Conservation (phyloP, 306 rosid species). For the Vachellia pachyceras region DNA sequence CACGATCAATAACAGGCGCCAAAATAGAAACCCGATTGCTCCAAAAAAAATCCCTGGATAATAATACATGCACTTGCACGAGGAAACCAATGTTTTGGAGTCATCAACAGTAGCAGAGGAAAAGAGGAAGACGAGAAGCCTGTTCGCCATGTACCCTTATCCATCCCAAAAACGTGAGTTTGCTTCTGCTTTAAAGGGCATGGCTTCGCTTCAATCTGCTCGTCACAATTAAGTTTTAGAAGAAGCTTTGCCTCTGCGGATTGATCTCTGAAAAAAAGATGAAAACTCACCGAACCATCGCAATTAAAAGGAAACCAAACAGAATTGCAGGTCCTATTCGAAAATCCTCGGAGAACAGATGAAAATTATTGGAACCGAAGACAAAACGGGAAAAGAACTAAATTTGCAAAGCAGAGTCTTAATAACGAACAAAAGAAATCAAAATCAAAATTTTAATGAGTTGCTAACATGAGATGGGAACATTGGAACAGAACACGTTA, state of each 20-base stretch:
- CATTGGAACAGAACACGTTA: neutral
- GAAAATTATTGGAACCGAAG: neutral
- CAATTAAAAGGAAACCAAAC: neutral
- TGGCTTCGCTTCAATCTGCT: conserved; percentile 43
- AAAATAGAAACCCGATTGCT: conserved; percentile 39
- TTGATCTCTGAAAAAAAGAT: conserved; percentile 34
- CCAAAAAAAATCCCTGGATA: neutral
- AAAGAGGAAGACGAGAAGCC: conserved; percentile 43
- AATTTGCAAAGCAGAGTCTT: neutral
- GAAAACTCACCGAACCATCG: conserved; percentile 7
- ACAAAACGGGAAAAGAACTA: neutral
- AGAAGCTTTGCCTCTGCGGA: conserved; percentile 46
- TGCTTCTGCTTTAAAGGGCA: conserved; percentile 34
- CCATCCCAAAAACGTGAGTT: conserved; percentile 47
- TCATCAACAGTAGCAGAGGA: neutral
- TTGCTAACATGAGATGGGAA: neutral
- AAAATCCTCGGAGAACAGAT: neutral
- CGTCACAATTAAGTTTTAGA: conserved; percentile 31
- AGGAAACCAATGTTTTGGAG: conserved; percentile 30
- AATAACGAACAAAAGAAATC: too few relatives aligned
- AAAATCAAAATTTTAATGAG: neutral
- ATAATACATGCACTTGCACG: conserved; percentile 11
- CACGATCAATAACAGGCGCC: conserved; percentile 24
- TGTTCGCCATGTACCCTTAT: conserved; percentile 41
- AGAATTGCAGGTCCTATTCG: neutral